Evolutionary conservation across 2,329 filamentous ascomycete genomes (phyloP), one percentile per base, ranked within the genome.

Genomic region (Fusarium sp.): DNA sequence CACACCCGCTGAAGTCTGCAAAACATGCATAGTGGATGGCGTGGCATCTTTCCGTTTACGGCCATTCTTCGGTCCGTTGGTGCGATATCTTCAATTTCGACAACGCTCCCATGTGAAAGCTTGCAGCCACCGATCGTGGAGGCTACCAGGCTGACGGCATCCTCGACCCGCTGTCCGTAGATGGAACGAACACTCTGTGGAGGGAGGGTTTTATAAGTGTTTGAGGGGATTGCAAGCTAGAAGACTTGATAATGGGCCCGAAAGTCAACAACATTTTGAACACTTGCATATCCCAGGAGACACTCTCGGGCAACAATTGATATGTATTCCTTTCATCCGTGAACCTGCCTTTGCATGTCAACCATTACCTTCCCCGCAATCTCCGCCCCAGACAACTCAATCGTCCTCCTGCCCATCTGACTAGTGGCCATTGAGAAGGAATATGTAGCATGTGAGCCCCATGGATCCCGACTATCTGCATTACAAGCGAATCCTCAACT

Each of bases 281-380:
- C 15, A 27, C 42, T 26, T 45, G 23, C 14, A 27, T 27, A 17
- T 17, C 15, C 52, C 15, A 46, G 38, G 23, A 46, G 20, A 53
- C 8, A 41, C 30, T n/a, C 18, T 14, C 26, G 32, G 8, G 33
- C 33, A 30, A 26, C 41, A 35, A 41, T 48, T 37, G 26, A 20
- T 7, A 40, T 20, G 33, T 37, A 14, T n/a, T 26, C 26, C 32
- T 46, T 13, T 14, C 23, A 23, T 35, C 26, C 18, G 17, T 54
- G 13, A 33, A 50, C 18, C 20, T 40, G 30, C n/a, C 37, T 23
- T 42, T 62, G 26, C 33, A 32, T 37, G 26, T 46, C 30, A 40
- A 41, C 46, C 55, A 15, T 27, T 55, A 18, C 49, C 56, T 52
- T 72, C 69, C 69, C 69, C 69, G 44, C 69, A 54, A 52, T 72